Percentiles rank a stretch among this genome's conserved stretches.
These are phyloP conservation scores for Salix koriyanagi DNA, from an alignment of 345 rosid genomes.

Conservation along the genomic window DNA sequence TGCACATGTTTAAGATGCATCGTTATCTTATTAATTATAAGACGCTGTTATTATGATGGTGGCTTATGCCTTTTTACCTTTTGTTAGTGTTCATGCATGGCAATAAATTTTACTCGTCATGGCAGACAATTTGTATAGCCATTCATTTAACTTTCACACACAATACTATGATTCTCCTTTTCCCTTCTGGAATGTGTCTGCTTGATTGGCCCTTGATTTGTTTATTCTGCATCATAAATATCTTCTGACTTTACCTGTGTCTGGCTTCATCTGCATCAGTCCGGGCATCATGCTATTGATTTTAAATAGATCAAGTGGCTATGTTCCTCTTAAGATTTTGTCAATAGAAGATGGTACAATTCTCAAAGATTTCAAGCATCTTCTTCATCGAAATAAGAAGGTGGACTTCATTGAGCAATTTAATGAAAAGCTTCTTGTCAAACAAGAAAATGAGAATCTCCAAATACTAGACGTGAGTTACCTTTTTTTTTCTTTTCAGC, in stretches of 20 bases:
- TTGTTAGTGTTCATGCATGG: background rate
- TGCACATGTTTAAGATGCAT: background rate
- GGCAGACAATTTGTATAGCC: background rate
- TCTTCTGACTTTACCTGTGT: background rate
- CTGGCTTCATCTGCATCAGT: constrained; percentile 36
- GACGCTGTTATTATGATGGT: background rate
- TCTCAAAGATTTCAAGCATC: constrained; percentile 82
- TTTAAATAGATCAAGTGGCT: constrained; percentile 67
- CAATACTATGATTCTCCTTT: background rate
- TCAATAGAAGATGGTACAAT: constrained; percentile 98
- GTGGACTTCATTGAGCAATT: constrained; percentile 98
- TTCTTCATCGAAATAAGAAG: constrained; percentile 91
- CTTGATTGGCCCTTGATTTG: background rate
- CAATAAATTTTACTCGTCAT: background rate
- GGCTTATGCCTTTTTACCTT: too few species aligned
- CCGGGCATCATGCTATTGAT: constrained; percentile 97
- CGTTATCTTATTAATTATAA: background rate
- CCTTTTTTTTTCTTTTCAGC: background rate
- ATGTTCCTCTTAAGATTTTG: constrained; percentile 78
- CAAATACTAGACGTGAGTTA: constrained; percentile 89
- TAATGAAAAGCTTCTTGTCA: constrained; percentile 97
- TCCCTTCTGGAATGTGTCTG: background rate
- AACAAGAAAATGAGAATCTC: constrained; percentile 96
- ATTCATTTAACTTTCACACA: background rate
- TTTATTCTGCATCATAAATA: background rate